Evolutionary conservation across 2,329 filamentous ascomycete species (phyloP), one percentile per base, ranked within the genome.

Genomic region (Trichophyton schoenleinii): DNA sequence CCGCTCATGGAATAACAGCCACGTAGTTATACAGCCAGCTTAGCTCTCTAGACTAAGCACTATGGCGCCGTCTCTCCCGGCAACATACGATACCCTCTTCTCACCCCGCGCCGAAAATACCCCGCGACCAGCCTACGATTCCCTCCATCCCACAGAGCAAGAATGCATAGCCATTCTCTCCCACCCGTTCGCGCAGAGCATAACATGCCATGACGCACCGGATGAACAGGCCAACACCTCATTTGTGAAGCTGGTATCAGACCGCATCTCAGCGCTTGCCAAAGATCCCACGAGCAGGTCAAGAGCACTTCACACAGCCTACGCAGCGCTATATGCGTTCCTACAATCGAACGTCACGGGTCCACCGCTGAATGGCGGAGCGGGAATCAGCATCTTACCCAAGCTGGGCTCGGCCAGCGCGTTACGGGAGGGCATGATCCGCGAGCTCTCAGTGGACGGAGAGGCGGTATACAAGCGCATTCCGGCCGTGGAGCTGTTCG

Each of bases 281-380:
- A 57, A 66, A 13, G 49, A 11, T 11, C 31, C 22, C 20, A 9
- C 28, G 3, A 8, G 1, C 60, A 69, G 72, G 58, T 76, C 75
- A 3, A 72, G 74, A 57, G 63, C 79, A 6, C 65, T 84, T 60
- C 76, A 83, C 52, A 76, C 87, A 38, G 88, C 84, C 8, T 76
- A 89, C 57, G 85, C 87, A 0, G 83, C 87, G 1, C 79, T 96
- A 9, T 82, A 89, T 69, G 83, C 86, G 9, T 96, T 96, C 70
- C 74, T 96, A 15, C 91, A 96, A 72, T 84, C 85, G 0, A 96
- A 90, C 70, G 88, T 95, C 60, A 96, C 91, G 2, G 91, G 91
- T 0, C 91, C 91, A 0, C 86, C 90, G 0, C 77, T 95, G n/a
- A 75, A 78, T 0, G 86, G 84, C 69, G 73, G 74, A 25, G 74